Base-by-base conservation (phyloP, 2,329 filamentous ascomycete species). In the Fusarium graminum region DNA sequence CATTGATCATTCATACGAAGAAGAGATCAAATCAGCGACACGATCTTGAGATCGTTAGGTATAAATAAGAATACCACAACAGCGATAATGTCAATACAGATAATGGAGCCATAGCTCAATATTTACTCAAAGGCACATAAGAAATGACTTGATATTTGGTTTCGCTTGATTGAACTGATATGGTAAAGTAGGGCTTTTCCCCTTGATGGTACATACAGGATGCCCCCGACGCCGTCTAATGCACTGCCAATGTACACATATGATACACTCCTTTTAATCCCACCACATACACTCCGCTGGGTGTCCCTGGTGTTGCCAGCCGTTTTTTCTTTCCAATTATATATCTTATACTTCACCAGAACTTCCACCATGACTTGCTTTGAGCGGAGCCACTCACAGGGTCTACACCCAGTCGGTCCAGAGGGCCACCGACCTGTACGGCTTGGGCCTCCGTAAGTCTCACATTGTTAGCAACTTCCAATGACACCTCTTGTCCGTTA, bases 281-380 rank as follows among this genome's bases (percentile, higher is more conserved):
- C 40, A 45, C 57, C 59, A 63, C 55, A 29, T 65, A 70, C 66
- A 71, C 26, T 53, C 63, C 59, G 57, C 57, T 55, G 65, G 60
- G 49, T 50, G 44, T 42, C 53, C 16, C 28, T 39, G 46, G 47
- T 47, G 43, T 52, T 55, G 51, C 58, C 53, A 36, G 41, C 22
- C 36, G 16, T 44, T 61, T 36, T 40, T n/a, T 44, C 25, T 59
- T 63, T 50, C 49, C 63, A 62, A 73, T 79, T 55, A 25, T 42
- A 34, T 49, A 55, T 28, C 52, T 39, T 57, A 46, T 43, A 46
- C 14, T 46, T 73, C 65, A 79, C 76, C 76, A 80, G 8, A 74
- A 76, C 80, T 80, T 83, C 81, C 81, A 85, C 80, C 80, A 84
- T 77, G 82, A 78, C 77, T 83, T 85, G 79, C 83, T 84, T 44